Percentiles rank a stretch among this genome's conserved stretches.
Conservation (phyloP, 306 rosid species). For the Cucumis hystrix region DNA sequence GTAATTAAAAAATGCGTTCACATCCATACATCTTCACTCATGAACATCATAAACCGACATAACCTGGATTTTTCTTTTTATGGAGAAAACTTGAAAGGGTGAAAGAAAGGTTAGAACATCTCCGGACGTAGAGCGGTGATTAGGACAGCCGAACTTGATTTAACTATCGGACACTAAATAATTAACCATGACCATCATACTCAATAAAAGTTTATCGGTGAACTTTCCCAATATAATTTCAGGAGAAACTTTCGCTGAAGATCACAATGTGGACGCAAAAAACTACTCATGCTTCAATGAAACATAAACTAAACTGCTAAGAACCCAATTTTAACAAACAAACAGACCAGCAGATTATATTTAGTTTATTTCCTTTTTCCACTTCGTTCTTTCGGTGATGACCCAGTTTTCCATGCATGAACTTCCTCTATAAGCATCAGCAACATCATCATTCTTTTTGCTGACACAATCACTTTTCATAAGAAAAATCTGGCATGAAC, state of each 20-base stretch:
- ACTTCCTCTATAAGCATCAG: background rate
- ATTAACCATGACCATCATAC: background rate
- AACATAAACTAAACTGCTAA: background rate
- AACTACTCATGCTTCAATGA: background rate
- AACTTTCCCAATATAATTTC: background rate
- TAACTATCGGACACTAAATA: background rate
- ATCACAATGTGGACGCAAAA: background rate
- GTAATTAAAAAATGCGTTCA: background rate
- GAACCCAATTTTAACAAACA: background rate
- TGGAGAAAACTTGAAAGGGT: too few relatives aligned
- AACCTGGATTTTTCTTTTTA: too few relatives aligned
- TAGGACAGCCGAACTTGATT: background rate
- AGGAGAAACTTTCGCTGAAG: background rate
- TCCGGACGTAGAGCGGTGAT: background rate
- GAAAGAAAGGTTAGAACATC: too few relatives aligned
- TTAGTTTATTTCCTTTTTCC: background rate
- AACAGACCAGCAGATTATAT: background rate
- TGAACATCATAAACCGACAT: background rate
- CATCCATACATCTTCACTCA: background rate
- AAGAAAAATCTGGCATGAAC: too few relatives aligned
- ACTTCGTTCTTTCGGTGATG: background rate
- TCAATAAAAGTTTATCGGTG: background rate
- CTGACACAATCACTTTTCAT: background rate
- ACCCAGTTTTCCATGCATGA: background rate
- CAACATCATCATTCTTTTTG: background rate